Percentiles rank a stretch among this genome's conserved stretches.
These are phyloP conservation scores for Gorgonomyces haynaldii DNA, from an alignment of 192 early-diverging fungal species.

Conservation along the genomic window DNA sequence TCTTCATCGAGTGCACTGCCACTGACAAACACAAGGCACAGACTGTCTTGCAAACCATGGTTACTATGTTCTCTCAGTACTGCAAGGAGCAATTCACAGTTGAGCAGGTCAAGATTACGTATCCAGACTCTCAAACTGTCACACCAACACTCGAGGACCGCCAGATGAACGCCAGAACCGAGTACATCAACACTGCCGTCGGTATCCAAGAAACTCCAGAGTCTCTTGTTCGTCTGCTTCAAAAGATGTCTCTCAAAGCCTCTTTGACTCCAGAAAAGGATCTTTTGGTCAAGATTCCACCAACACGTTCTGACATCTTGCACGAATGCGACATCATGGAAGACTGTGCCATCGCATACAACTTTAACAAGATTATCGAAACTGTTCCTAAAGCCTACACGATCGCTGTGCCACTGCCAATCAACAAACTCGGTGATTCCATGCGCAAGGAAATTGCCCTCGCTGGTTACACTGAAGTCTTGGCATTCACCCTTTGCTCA, in stretches of 20 bases:
- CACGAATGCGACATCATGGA: constrained; percentile 98
- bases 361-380: constrained; percentile 85
- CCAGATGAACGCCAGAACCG: constrained; percentile 55
- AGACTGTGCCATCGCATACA: constrained; percentile 93
- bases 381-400: constrained; percentile 70
- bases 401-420: constrained; percentile 72
- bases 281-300: constrained; percentile 68
- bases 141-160: constrained; percentile 67
- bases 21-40: constrained; percentile 92
- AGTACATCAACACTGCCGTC: constrained; percentile 83
- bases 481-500: constrained; percentile 92
- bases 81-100: constrained; percentile 83
- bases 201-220: constrained; percentile 55
- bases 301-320: constrained; percentile 87
- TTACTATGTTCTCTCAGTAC: constrained; percentile 94
- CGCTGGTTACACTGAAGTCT: constrained; percentile 86
- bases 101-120: constrained; percentile 82
- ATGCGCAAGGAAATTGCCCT: constrained; percentile 77
- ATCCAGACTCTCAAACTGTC: constrained; percentile 63
- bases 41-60: constrained; percentile 84
- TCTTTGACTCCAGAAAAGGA: constrained; percentile 28
- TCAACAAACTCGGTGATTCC: constrained; percentile 87
- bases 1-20: constrained; percentile 96
- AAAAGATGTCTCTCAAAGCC: constrained; percentile 80
- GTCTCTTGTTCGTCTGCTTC: constrained; percentile 64